Evolutionary conservation across 164 flowering plant species (phyloP), one percentile per base, ranked within the genome.

Genomic region (Chimonanthus salicifolius): DNA sequence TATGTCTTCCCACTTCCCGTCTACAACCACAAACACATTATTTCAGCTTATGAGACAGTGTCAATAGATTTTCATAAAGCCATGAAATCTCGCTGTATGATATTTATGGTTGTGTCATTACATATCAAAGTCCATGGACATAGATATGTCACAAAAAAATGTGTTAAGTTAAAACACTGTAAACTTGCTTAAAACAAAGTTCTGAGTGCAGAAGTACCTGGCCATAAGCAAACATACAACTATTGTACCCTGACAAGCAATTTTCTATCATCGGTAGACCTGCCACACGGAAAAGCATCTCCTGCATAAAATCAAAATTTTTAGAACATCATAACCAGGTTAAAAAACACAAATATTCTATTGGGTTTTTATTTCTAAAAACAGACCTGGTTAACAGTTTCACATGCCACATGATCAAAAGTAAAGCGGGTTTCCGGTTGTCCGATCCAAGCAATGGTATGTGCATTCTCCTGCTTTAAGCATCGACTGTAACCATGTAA

Each of bases 1-100:
- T 89, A 76, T 58, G 99, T 96, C 80, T 96, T 96, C 65, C 99
- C 99, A 72, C 99, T 96, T 78, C 99, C 99, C n/a, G 99, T 96
- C 98, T 96, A 82, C 83, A 87, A 45, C 13, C 13, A 66, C 15
- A 66, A 33, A 33, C 33, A 13, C 68, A 66, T 66, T 66, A 66
- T 66, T 13, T 54, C 11, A 54, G 60, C 4, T 3, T 13, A 13
- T 66, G 68, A 66, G 46, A 33, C 15, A 45, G 68, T 66, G n/a
- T 10, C 20, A 4, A 7, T 7, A 63, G 6, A 44, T 66, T 18
- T 43, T 33, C 33, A 33, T 9, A 64, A 43, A 21, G 44, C 3
- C 5, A 43, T 64, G 15, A 43, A 21, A 10, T 43, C 64, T 62
- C 33, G 33, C 44, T 16, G 20, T 16, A 62, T 33, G 16, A 58